Conservation (phyloP, 2,329 filamentous ascomycete genomes). For the Laburnicola sp. region DNA sequence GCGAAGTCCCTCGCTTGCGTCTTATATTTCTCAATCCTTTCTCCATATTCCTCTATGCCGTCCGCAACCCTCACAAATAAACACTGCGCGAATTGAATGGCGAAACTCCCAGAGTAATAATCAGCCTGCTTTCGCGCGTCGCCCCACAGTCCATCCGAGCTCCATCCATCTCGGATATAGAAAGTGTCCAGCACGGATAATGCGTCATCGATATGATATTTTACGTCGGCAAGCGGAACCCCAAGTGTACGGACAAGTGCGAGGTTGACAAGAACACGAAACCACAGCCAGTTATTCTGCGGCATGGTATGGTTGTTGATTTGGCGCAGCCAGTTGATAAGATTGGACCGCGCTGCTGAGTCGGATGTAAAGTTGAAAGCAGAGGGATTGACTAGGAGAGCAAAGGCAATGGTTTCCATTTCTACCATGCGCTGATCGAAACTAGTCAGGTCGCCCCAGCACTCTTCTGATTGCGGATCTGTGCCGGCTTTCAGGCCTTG, state of each 20-base stretch:
- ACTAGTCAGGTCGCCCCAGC: conserved; percentile 50
- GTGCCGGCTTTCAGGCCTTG: conserved; percentile 22
- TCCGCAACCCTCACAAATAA: conserved; percentile 48
- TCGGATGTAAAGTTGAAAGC: conserved; percentile 32
- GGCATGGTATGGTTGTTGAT: conserved; percentile 51
- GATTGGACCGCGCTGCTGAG: conserved; percentile 30
- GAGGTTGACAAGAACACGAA: conserved; percentile 53
- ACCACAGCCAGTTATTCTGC: conserved; percentile 55
- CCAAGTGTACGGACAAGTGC: conserved; percentile 47
- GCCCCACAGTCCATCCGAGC: conserved; percentile 50
- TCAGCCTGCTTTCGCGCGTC: conserved; percentile 47
- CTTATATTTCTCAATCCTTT: conserved; percentile 42
- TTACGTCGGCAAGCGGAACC: conserved; percentile 36
- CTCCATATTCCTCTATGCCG: conserved; percentile 39
- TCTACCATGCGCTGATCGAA: conserved; percentile 57
- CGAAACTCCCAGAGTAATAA: conserved; percentile 58
- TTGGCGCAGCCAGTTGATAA: conserved; percentile 45
- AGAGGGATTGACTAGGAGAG: conserved; percentile 46
- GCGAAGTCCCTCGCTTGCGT: conserved; percentile 48
- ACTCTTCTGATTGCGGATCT: conserved; percentile 35
- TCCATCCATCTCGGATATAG: conserved; percentile 51
- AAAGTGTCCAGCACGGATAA: conserved; percentile 49
- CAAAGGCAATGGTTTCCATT: conserved; percentile 52
- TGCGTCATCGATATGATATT: conserved; percentile 43
- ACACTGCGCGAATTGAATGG: conserved; percentile 54